phyloP scores from a whole-genome alignment of 129 eudicot species.

The Oenanthe sinensis region DNA sequence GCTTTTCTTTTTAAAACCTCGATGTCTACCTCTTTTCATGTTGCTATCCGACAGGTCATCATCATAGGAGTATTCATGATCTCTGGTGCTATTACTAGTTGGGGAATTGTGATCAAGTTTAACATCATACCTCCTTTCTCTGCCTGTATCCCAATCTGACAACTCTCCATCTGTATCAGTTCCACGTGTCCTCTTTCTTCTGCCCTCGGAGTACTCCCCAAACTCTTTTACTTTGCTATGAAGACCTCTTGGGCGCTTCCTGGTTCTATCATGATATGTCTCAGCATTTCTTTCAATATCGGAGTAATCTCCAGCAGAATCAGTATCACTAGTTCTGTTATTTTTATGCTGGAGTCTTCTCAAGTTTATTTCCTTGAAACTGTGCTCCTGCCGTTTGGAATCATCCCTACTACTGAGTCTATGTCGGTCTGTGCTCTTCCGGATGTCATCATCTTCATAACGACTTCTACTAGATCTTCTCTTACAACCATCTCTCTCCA shows the following conservation, averaged over 20 bases:
- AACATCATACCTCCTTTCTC: neutral
- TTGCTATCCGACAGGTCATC: conserved; percentile 10
- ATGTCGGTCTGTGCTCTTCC: conserved; percentile 19
- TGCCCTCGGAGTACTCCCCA: conserved; percentile 13
- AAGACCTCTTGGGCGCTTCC: conserved; percentile 23
- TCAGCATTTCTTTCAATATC: conserved; percentile 14
- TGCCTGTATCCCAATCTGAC: conserved; percentile 12
- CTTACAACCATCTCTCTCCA: conserved; percentile 24
- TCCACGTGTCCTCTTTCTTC: conserved; percentile 17
- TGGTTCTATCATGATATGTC: conserved; percentile 11
- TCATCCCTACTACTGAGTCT: conserved; percentile 16
- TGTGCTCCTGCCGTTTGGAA: conserved; percentile 18
- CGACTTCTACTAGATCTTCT: conserved; percentile 33
- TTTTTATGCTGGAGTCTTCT: conserved; percentile 17
- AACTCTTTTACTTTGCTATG: conserved; percentile 12
- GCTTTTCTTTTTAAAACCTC: conserved; percentile 9
- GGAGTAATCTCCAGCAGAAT: conserved; percentile 30
- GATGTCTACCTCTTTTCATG: neutral
- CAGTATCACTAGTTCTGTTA: conserved; percentile 14
- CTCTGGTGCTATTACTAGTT: neutral
- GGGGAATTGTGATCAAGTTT: neutral
- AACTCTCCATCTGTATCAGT: conserved; percentile 25
- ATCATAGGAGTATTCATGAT: neutral
- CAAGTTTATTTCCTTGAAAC: conserved; percentile 20
- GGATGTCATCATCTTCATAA: conserved; percentile 31